phyloP scores from a whole-genome alignment of 345 rosid genomes.

The Acer saccharum region DNA sequence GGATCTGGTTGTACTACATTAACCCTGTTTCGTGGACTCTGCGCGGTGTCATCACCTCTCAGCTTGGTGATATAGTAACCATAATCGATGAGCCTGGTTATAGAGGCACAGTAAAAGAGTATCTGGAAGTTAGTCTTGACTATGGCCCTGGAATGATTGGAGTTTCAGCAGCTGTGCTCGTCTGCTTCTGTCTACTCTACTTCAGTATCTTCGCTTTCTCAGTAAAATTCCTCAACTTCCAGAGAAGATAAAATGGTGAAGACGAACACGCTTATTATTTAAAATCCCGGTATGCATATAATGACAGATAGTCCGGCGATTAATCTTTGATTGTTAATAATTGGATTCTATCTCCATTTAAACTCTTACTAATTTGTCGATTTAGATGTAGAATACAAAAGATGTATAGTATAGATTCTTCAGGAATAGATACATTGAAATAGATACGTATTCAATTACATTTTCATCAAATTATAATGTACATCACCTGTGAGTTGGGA shows the following conservation, averaged over 20 bases:
- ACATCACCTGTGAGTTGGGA: too few species aligned
- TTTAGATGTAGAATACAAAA: too few species aligned
- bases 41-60: constrained; percentile 72
- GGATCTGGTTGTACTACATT: constrained; percentile 94
- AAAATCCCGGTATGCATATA: too few species aligned
- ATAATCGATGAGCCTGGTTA: constrained; percentile 45
- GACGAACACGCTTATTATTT: too few species aligned
- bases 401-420: too few species aligned
- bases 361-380: too few species aligned
- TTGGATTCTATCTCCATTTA: too few species aligned
- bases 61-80: constrained; percentile 56
- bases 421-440: too few species aligned
- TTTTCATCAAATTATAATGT: too few species aligned
- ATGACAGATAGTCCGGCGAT: too few species aligned
- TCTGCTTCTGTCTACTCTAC: constrained; percentile 50
- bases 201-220: constrained; percentile 38
- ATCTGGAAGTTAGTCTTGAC: constrained; percentile 48
- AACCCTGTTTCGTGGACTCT: constrained; percentile 84
- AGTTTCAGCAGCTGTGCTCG: constrained; percentile 20
- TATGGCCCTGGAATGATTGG: constrained; percentile 43
- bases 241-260: constrained; percentile 41
- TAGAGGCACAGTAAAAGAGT: constrained; percentile 30
- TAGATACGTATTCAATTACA: too few species aligned
- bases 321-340: too few species aligned
- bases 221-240: constrained; percentile 63